Percentiles rank a stretch among this genome's conserved stretches.
Conservation (phyloP, 345 rosid species). For the Erysimum cheiranthoides region DNA sequence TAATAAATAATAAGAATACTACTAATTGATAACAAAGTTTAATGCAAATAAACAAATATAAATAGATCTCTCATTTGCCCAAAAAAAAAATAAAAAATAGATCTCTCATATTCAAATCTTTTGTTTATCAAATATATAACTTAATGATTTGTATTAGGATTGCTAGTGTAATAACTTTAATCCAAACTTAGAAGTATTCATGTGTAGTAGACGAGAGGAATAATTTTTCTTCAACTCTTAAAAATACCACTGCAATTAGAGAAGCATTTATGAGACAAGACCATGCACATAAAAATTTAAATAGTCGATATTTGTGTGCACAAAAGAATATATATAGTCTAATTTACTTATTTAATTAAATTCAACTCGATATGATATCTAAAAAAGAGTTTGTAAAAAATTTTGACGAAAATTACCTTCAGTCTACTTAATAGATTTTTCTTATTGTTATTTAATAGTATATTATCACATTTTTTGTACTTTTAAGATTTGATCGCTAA, state of each 20-base stretch:
- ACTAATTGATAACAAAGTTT: slow-evolving; percentile 3
- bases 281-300: too few relatives aligned
- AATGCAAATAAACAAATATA: not conserved
- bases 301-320: too few relatives aligned
- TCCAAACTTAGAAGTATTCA: not conserved
- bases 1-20: not conserved
- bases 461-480: not conserved
- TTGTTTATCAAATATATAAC: not conserved
- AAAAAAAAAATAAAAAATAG: too few relatives aligned
- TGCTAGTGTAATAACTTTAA: not conserved
- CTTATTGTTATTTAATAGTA: not conserved
- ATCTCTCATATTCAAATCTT: too few relatives aligned
- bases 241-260: not conserved
- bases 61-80: not conserved
- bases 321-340: too few relatives aligned
- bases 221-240: not conserved
- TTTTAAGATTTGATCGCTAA: not conserved
- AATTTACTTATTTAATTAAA: too few relatives aligned
- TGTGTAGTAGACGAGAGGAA: not conserved
- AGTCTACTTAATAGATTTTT: slow-evolving; percentile 19
- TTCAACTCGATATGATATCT: too few relatives aligned
- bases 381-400: not conserved
- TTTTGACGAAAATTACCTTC: not conserved
- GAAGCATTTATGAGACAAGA: too few relatives aligned
- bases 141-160: not conserved